A percentile compares a stretch with the other conserved stretches of the same genome.
Conservation (phyloP, 371 early-diverging fungal genomes). For the Mucor piriformis region DNA sequence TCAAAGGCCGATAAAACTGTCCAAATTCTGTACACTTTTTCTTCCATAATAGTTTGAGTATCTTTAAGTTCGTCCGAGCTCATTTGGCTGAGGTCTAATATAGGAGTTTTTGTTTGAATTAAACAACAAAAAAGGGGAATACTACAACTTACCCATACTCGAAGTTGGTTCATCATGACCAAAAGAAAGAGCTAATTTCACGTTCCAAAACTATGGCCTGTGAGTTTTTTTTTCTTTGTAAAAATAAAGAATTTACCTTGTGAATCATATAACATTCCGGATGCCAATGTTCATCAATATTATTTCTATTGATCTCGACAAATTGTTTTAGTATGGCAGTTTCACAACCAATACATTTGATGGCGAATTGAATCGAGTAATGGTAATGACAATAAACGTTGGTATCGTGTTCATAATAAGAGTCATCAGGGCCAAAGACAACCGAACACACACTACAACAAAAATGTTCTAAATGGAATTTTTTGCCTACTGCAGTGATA, state of each 20-base stretch:
- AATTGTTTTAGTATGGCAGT: constrained; percentile 94
- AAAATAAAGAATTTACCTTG: constrained; percentile 63
- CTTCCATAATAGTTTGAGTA: constrained; percentile 71
- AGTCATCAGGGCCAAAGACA: constrained; percentile 93
- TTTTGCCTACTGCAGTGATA: constrained; percentile 89
- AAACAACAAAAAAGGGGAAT: background rate
- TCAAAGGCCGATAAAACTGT: constrained; percentile 93
- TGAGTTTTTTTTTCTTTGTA: background rate
- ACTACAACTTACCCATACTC: constrained; percentile 14
- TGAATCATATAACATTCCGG: constrained; percentile 99
- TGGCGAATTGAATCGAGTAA: constrained; percentile 86
- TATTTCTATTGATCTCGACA: constrained; percentile 86
- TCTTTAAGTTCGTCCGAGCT: constrained; percentile 57
- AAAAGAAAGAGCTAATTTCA: constrained; percentile 59
- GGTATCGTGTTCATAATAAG: constrained; percentile 93
- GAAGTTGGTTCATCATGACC: constrained; percentile 14
- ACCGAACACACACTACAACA: constrained; percentile 93
- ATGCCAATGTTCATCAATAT: constrained; percentile 92
- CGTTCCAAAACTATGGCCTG: constrained; percentile 75
- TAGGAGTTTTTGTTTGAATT: background rate
- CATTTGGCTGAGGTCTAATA: constrained; percentile 26
- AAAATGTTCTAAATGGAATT: constrained; percentile 96
- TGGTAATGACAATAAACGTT: constrained; percentile 94
- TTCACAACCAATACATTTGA: constrained; percentile 92
- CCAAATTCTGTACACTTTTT: constrained; percentile 91